phyloP scores from a whole-genome alignment of 2,329 filamentous ascomycete species.

The Capronia epimyces region DNA sequence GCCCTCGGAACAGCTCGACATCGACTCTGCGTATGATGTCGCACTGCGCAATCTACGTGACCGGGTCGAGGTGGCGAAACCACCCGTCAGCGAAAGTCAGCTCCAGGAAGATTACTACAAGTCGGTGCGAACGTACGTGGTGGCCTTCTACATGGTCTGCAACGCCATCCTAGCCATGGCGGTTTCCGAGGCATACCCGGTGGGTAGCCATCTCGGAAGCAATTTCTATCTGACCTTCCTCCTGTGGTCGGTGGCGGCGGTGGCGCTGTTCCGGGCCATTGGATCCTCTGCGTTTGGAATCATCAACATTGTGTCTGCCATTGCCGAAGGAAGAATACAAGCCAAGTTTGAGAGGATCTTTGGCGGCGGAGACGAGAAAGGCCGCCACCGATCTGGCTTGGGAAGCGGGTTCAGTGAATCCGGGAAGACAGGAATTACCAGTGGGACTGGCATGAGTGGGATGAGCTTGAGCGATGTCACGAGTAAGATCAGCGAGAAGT shows the following conservation, averaged over 20 bases:
- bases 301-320: constrained; percentile 74
- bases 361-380: constrained; percentile 27
- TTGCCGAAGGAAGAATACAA: constrained; percentile 80
- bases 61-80: constrained; percentile 69
- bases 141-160: constrained; percentile 85
- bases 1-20: constrained; percentile 95
- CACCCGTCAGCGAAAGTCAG: constrained; percentile 65
- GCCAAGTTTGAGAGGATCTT: constrained; percentile 31
- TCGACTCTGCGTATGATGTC: constrained; percentile 95
- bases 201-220: constrained; percentile 58
- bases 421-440: constrained; percentile 23
- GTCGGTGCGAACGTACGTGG: constrained; percentile 95
- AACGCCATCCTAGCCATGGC: constrained; percentile 94
- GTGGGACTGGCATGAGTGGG: constrained; percentile 18
- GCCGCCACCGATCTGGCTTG: constrained; percentile 16
- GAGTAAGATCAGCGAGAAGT: constrained; percentile 26
- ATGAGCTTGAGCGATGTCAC: constrained; percentile 24
- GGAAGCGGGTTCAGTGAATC: constrained; percentile 22
- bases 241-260: constrained; percentile 78
- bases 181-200: constrained; percentile 76
- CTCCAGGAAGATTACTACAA: constrained; percentile 98
- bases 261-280: constrained; percentile 83
- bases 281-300: constrained; percentile 76
- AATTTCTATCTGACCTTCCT: constrained; percentile 93
- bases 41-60: constrained; percentile 93